A percentile compares a stretch with the other conserved stretches of the same genome.
Evolutionary conservation across 495 filamentous ascomycete genomes (phyloP).

Genomic region (Penicillium paradoxum): DNA sequence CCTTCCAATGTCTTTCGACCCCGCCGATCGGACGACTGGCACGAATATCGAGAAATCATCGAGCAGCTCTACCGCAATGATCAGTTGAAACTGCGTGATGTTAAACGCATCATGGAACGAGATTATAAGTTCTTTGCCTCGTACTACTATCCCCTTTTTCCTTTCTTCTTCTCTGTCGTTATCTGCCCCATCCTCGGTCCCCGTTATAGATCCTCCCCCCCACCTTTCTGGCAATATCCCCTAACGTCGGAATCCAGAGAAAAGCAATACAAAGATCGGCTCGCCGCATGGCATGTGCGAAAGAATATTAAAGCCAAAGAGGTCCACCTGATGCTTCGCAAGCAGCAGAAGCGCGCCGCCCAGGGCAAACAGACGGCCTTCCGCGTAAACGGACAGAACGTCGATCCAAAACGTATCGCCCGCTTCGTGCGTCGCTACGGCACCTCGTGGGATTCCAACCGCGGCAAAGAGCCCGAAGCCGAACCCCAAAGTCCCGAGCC

Average conservation of each 20-base stretch:
- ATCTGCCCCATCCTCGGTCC: constrained; percentile 3
- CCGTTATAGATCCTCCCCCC: neutral
- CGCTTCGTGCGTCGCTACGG: constrained; percentile 38
- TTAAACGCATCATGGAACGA: constrained; percentile 40
- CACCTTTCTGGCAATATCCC: constrained; percentile 5
- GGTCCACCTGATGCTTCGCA: constrained; percentile 41
- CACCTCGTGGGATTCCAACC: constrained; percentile 18
- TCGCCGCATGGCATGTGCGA: constrained; percentile 40
- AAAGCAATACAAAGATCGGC: constrained; percentile 46
- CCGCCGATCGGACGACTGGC: constrained; percentile 43
- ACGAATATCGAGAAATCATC: constrained; percentile 36
- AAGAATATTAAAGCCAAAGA: constrained; percentile 45
- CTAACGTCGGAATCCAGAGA: constrained; percentile 28
- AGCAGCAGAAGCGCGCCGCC: constrained; percentile 40
- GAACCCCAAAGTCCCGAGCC: constrained; percentile 32
- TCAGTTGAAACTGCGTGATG: constrained; percentile 41
- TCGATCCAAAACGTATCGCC: constrained; percentile 37
- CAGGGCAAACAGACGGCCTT: constrained; percentile 42
- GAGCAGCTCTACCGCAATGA: constrained; percentile 40
- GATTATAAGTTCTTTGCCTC: constrained; percentile 40
- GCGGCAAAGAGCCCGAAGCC: constrained; percentile 18
- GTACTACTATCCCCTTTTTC: constrained; percentile 27
- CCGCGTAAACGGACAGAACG: constrained; percentile 33
- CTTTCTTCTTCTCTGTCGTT: constrained; percentile 3
- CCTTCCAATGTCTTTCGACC: constrained; percentile 31